These are phyloP conservation scores for Nepenthes alata DNA, from an alignment of 179 eudicot species.

Conservation along the genomic window DNA sequence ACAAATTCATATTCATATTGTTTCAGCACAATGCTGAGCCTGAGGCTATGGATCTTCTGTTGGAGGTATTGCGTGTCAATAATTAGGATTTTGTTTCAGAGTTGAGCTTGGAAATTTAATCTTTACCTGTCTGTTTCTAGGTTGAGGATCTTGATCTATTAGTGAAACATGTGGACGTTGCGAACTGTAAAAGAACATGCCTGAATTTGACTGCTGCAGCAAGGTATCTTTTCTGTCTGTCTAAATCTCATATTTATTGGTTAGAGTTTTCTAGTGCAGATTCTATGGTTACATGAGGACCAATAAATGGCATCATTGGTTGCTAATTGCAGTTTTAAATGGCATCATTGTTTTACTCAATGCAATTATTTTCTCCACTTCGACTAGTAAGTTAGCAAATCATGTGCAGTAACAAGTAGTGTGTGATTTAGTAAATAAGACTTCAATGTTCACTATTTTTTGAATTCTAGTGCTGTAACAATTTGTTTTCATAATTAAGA, in stretches of 20 bases:
- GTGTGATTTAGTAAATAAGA: no score
- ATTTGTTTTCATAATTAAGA: no score
- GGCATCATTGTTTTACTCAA: no score
- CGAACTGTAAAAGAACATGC: constrained; percentile 70
- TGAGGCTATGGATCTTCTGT: constrained; percentile 94
- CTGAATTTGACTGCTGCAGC: constrained; percentile 73
- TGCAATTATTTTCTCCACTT: no score
- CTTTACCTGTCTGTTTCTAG: constrained; percentile 17
- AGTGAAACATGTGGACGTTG: constrained; percentile 55
- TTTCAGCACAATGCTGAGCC: constrained; percentile 99
- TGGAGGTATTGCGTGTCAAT: constrained; percentile 53
- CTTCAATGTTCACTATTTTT: no score
- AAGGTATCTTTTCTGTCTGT: constrained; percentile 31
- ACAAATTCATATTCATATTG: neutral
- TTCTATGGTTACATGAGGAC: neutral
- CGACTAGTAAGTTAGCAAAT: no score
- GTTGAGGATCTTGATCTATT: constrained; percentile 83
- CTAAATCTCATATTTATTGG: neutral
- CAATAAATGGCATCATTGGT: no score
- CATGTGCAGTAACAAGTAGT: no score
- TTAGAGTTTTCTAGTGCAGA: neutral
- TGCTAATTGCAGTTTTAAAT: no score
- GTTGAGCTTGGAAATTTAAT: constrained; percentile 7
- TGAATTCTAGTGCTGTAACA: no score
- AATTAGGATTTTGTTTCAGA: constrained; percentile 2